Conservation (phyloP, 2,329 filamentous ascomycete genomes). For the Pseudogymnoascus verrucosus region DNA sequence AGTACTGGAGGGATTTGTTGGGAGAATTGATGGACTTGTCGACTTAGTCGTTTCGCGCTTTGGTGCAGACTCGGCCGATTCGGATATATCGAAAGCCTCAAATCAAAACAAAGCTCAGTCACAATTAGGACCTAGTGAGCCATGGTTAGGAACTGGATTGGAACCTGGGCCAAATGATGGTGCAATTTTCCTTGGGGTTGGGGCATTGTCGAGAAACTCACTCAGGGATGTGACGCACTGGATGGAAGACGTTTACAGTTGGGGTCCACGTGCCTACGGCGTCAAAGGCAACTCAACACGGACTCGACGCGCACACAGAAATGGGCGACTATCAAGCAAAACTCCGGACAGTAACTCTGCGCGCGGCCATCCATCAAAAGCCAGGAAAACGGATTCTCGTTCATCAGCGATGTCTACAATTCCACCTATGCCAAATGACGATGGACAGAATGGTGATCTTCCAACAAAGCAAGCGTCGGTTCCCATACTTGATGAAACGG, state of each 20-base stretch:
- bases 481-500: neutral
- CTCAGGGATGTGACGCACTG: slow-evolving; percentile 69
- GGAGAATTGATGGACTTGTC: slow-evolving; percentile 71
- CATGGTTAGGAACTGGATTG: slow-evolving; percentile 67
- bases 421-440: neutral
- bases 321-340: neutral
- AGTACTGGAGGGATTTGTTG: slow-evolving; percentile 81
- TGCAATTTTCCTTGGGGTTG: slow-evolving; percentile 75
- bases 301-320: slow-evolving; percentile 33
- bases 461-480: neutral
- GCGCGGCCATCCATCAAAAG: slow-evolving; percentile 23
- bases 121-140: slow-evolving; percentile 25
- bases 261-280: slow-evolving; percentile 79
- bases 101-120: slow-evolving; percentile 13
- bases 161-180: slow-evolving; percentile 68
- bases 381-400: neutral
- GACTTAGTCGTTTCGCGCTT: slow-evolving; percentile 86
- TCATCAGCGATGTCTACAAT: neutral
- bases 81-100: slow-evolving; percentile 8
- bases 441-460: neutral
- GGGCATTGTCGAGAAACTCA: slow-evolving; percentile 62
- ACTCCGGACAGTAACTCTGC: slow-evolving; percentile 15
- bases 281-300: slow-evolving; percentile 71
- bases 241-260: slow-evolving; percentile 81
- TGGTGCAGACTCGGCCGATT: slow-evolving; percentile 37